Evolutionary conservation across 768 basidiomycete genomes (phyloP).

Genomic region (Hericium rajendrae): DNA sequence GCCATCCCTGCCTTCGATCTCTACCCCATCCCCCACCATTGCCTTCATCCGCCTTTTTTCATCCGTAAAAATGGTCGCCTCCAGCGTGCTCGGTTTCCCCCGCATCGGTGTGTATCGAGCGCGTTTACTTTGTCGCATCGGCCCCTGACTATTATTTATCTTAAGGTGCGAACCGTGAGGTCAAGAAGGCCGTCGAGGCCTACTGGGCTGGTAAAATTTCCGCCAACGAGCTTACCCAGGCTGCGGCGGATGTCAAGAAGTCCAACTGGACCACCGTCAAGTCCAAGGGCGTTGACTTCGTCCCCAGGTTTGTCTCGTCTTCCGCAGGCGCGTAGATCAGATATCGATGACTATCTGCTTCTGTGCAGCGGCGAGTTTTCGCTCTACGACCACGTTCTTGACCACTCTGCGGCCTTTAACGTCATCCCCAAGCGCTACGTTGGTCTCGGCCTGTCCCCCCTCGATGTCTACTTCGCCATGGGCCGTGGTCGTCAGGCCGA

Average conservation of each 20-base stretch:
- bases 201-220: conserved; percentile 94
- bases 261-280: conserved; percentile 82
- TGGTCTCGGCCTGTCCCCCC: conserved; percentile 73
- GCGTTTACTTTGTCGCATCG: background rate
- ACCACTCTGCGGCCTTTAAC: conserved; percentile 94
- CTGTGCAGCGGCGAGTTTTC: conserved; percentile 87
- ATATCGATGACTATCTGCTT: background rate
- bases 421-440: conserved; percentile 92
- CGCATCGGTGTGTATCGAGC: conserved; percentile 57
- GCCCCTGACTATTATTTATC: conserved; percentile 2
- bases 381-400: conserved; percentile 96
- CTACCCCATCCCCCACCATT: conserved; percentile 6
- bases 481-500: conserved; percentile 95
- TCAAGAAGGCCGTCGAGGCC: conserved; percentile 96
- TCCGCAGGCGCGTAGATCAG: conserved; percentile 6
- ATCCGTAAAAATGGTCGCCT: conserved; percentile 52
- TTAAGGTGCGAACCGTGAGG: conserved; percentile 84
- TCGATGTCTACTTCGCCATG: conserved; percentile 98
- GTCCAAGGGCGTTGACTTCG: conserved; percentile 74
- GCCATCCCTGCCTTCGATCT: conserved; percentile 4
- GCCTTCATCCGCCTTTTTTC: conserved; percentile 10
- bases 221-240: conserved; percentile 81
- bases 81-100: conserved; percentile 87
- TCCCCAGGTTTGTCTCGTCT: conserved; percentile 66
- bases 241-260: conserved; percentile 81